phyloP scores from a whole-genome alignment of 208 protist species.

The Balamuthia mandrillaris region DNA sequence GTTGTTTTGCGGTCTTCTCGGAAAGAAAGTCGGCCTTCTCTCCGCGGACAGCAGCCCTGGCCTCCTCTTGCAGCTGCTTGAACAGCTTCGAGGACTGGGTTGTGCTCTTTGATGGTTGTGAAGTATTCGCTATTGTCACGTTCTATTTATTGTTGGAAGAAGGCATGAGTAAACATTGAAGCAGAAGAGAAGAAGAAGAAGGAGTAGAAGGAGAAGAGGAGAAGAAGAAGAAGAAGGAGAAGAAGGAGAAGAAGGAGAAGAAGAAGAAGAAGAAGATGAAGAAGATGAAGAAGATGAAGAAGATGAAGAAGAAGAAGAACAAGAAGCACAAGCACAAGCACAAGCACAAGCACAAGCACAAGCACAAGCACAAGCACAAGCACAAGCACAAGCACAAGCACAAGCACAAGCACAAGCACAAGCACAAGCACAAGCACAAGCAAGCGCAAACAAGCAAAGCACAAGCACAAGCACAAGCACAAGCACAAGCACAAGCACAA shows the following conservation, averaged over 20 bases:
- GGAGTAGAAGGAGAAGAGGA: not conserved
- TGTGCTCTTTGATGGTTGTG: not conserved
- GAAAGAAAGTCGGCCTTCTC: not conserved
- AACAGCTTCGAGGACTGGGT: constrained; percentile 11
- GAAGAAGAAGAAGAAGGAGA: not conserved
- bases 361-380: too few species aligned
- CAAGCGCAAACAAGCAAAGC: too few species aligned
- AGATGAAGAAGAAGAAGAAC: too few species aligned
- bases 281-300: too few species aligned
- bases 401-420: too few species aligned
- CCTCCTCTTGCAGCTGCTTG: not conserved
- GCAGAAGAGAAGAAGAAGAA: not conserved
- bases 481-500: too few species aligned
- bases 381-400: too few species aligned
- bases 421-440: too few species aligned
- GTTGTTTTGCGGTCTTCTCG: not conserved
- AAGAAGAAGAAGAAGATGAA: not conserved
- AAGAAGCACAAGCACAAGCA: too few species aligned
- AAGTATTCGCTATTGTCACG: not conserved
- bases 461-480: too few species aligned
- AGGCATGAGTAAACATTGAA: not conserved
- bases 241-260: not conserved
- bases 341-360: too few species aligned
- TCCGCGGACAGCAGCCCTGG: not conserved
- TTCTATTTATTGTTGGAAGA: not conserved